Percentiles rank a stretch among this genome's conserved stretches.
These are phyloP conservation scores for Mucor circinelloides DNA, from an alignment of 371 early-diverging fungal species.

Conservation along the genomic window DNA sequence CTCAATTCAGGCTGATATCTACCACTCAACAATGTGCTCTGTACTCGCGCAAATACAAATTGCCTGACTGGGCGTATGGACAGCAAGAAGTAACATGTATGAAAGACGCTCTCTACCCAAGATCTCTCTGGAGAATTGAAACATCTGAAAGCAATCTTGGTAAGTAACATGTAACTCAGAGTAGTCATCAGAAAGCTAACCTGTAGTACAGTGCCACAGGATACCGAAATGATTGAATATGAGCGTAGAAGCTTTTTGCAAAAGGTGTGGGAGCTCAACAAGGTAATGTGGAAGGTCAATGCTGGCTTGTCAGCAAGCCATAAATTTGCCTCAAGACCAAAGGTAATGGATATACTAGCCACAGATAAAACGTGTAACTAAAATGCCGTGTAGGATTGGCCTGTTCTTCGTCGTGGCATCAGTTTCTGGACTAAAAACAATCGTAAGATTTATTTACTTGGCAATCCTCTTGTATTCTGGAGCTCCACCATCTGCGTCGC, in stretches of 20 bases:
- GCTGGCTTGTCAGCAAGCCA: slow-evolving; percentile 85
- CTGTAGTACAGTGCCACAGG: slow-evolving; percentile 37
- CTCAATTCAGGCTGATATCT: slow-evolving; percentile 74
- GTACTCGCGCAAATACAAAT: slow-evolving; percentile 77
- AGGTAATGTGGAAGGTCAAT: slow-evolving; percentile 86
- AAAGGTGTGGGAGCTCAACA: slow-evolving; percentile 86
- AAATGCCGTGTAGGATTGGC: slow-evolving; percentile 62
- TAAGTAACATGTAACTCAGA: slow-evolving; percentile 26
- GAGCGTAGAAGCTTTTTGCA: slow-evolving; percentile 60
- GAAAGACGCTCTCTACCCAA: slow-evolving; percentile 59
- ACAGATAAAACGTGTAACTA: background rate
- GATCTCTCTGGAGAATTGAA: slow-evolving; percentile 69
- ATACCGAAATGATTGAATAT: slow-evolving; percentile 47
- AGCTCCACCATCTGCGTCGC: slow-evolving; percentile 64
- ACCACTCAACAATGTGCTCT: slow-evolving; percentile 73
- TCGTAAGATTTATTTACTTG: slow-evolving; percentile 89
- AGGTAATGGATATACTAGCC: background rate
- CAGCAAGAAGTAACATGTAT: slow-evolving; percentile 94
- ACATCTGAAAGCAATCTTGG: slow-evolving; percentile 42
- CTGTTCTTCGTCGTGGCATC: slow-evolving; percentile 84
- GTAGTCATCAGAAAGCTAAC: background rate
- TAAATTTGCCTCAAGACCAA: slow-evolving; percentile 85
- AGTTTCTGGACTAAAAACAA: slow-evolving; percentile 84
- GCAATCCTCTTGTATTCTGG: slow-evolving; percentile 96
- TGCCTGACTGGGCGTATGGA: slow-evolving; percentile 96